Conservation (phyloP, 192 early-diverging fungal species). For the Lobosporangium transversale region DNA sequence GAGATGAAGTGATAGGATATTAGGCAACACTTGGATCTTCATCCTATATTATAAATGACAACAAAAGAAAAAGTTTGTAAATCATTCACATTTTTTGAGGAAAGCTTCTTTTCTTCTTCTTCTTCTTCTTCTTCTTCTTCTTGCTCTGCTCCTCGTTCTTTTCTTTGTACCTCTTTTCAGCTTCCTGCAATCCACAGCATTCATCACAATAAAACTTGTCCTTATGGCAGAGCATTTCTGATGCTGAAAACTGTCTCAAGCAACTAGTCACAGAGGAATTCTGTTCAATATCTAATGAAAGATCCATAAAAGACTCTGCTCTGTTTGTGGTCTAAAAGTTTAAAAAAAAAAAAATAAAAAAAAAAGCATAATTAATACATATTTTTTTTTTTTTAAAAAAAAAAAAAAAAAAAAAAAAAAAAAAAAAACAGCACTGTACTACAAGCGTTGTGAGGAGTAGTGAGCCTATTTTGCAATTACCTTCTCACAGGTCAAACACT, state of each 20-base stretch:
- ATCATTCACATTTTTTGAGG: background rate
- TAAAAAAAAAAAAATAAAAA: background rate
- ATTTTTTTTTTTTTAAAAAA: background rate
- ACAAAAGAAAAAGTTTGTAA: background rate
- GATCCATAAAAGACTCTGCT: conserved; percentile 95
- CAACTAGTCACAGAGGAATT: conserved; percentile 95
- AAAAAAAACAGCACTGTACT: conserved; percentile 2
- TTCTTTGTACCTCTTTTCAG: conserved; percentile 91
- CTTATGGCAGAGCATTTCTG: conserved; percentile 94
- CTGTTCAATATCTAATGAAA: conserved; percentile 96
- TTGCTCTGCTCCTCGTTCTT: too few relatives aligned
- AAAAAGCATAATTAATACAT: background rate
- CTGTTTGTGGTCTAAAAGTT: conserved; percentile 78
- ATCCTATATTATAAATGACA: conserved; percentile 66
- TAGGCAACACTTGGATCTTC: conserved; percentile 94
- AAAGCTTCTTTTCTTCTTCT: too few relatives aligned
- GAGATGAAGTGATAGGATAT: conserved; percentile 93
- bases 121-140: too few relatives aligned
- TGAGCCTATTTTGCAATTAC: too few relatives aligned
- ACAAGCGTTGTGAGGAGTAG: too few relatives aligned
- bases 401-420: conserved; percentile 2
- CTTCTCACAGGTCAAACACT: conserved; percentile 96
- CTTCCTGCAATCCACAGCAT: conserved; percentile 95
- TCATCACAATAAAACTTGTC: conserved; percentile 99
- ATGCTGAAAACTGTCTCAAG: conserved; percentile 94